A percentile compares a stretch with the other conserved stretches of the same genome.
These are phyloP conservation scores for Thuidium tamariscinum DNA, from an alignment of 225 moss, liverwort and hornwort genomes.

Conservation along the genomic window DNA sequence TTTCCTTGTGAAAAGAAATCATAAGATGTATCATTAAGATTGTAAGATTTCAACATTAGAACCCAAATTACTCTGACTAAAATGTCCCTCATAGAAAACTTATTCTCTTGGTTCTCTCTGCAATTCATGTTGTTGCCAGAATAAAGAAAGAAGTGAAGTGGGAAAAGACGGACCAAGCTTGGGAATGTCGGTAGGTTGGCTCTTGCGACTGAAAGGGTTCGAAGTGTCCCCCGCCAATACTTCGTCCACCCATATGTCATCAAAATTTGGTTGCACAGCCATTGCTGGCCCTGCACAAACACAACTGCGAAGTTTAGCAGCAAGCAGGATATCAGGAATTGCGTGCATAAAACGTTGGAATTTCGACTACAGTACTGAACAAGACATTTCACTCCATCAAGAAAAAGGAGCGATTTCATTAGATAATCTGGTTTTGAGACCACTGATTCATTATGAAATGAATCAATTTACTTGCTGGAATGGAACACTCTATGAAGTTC, in stretches of 20 bases:
- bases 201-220: not conserved
- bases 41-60: not conserved
- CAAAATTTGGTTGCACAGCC: not conserved
- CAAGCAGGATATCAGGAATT: not conserved
- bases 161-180: not conserved
- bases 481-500: not conserved
- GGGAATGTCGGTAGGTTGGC: not conserved
- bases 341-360: not conserved
- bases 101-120: not conserved
- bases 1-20: not conserved
- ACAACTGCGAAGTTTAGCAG: not conserved
- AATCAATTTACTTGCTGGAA: not conserved
- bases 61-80: not conserved
- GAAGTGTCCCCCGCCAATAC: accelerated
- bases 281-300: not conserved
- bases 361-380: too few relatives aligned
- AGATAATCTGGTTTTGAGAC: not conserved
- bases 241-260: accelerated
- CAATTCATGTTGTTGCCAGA: not conserved
- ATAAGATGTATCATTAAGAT: too few relatives aligned
- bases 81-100: not conserved
- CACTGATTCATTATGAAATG: too few relatives aligned
- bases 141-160: not conserved
- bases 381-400: not conserved
- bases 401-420: not conserved